Percentiles rank a stretch among this genome's conserved stretches.
These are phyloP conservation scores for Cercospora beticola DNA, from an alignment of 2,329 filamentous ascomycete species.

Conservation along the genomic window DNA sequence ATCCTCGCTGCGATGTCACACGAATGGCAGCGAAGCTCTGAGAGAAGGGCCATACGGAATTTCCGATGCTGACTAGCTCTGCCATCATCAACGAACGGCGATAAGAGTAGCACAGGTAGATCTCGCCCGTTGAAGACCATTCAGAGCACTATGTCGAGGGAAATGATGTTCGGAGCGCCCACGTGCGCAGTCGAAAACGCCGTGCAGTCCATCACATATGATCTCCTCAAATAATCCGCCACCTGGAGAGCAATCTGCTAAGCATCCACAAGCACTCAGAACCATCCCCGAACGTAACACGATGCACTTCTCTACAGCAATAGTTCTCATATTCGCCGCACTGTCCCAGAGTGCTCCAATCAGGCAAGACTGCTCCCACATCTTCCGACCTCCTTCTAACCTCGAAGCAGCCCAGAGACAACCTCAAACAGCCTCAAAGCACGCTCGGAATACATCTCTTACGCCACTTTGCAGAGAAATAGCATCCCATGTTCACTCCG, in stretches of 20 bases:
- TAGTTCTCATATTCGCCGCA: neutral
- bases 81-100: neutral
- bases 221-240: neutral
- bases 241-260: neutral
- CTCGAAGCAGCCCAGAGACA: neutral
- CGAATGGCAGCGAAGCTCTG: no score
- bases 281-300: no score
- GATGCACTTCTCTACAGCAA: neutral
- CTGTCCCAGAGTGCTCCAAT: neutral
- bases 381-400: no score
- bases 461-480: neutral
- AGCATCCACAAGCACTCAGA: neutral
- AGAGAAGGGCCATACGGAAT: neutral
- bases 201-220: neutral
- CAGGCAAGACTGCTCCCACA: neutral
- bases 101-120: neutral
- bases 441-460: neutral
- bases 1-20: no score
- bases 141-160: neutral
- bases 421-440: neutral
- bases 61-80: neutral
- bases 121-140: neutral
- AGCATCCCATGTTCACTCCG: neutral
- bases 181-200: neutral
- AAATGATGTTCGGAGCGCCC: neutral